These are phyloP conservation scores for Paraconiothyrium brasiliense DNA, from an alignment of 2,329 filamentous ascomycete genomes.

Conservation along the genomic window DNA sequence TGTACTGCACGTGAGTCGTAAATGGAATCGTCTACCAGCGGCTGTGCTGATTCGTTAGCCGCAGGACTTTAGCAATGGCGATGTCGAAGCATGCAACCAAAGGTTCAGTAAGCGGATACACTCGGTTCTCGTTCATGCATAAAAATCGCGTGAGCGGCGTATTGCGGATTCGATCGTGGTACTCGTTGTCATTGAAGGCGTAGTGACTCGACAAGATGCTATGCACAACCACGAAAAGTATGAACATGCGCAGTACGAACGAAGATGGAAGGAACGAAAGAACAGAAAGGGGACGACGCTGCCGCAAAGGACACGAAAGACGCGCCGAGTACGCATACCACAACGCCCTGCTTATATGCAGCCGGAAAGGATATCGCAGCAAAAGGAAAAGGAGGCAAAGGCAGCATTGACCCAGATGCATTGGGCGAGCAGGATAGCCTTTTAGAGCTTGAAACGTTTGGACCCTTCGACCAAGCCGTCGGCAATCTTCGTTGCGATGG, in stretches of 20 bases:
- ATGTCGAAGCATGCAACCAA: slow-evolving; percentile 11
- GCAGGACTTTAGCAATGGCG: slow-evolving; percentile 2
- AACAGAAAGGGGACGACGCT: slow-evolving; percentile 14
- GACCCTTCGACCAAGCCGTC: slow-evolving; percentile 85
- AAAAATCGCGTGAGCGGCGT: neutral
- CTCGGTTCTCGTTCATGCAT: neutral
- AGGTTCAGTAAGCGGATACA: neutral
- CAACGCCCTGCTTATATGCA: slow-evolving; percentile 45
- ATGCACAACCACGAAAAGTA: slow-evolving; percentile 18
- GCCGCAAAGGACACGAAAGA: slow-evolving; percentile 33
- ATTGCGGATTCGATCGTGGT: slow-evolving; percentile 20
- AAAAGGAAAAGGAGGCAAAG: slow-evolving; percentile 36
- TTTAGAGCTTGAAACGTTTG: slow-evolving; percentile 66
- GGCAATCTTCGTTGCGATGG: slow-evolving; percentile 75
- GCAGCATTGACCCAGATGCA: slow-evolving; percentile 36
- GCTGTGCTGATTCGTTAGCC: neutral
- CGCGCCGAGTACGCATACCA: slow-evolving; percentile 33
- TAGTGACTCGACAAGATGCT: slow-evolving; percentile 29
- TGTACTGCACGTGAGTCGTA: neutral
- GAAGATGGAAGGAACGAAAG: slow-evolving; percentile 6
- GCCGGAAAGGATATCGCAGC: slow-evolving; percentile 43
- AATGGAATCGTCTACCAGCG: neutral
- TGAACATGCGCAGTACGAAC: slow-evolving; percentile 19
- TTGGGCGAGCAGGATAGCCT: slow-evolving; percentile 30
- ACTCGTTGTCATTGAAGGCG: slow-evolving; percentile 36